Conservation (phyloP, 2,329 filamentous ascomycete species). For the Colletotrichum phormii region DNA sequence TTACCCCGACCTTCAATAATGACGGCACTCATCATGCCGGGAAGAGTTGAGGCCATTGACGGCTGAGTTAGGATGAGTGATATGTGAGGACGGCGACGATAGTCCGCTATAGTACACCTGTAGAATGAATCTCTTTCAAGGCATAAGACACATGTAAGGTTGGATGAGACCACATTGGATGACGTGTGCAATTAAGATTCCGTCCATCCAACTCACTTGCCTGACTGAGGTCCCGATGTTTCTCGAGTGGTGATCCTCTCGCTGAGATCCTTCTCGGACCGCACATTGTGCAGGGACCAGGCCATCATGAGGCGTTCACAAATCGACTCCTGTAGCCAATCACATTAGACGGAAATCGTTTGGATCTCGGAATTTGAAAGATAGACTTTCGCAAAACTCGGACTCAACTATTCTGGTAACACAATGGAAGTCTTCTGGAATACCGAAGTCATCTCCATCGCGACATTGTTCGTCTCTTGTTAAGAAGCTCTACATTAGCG, state of each 20-base stretch:
- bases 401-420: neutral
- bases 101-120: neutral
- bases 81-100: no score
- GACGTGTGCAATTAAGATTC: neutral
- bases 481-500: slow-evolving; percentile 17
- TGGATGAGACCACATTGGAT: neutral
- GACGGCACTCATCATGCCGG: slow-evolving; percentile 14
- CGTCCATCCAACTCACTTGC: neutral
- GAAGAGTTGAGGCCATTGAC: neutral
- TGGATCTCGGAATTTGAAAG: neutral
- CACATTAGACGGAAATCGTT: neutral
- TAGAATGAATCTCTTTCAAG: neutral
- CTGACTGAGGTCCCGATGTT: neutral
- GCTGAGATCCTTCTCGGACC: slow-evolving; percentile 4
- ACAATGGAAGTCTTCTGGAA: neutral
- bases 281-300: neutral
- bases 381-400: slow-evolving; percentile 6
- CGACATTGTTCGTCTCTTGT: slow-evolving; percentile 5
- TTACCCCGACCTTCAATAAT: slow-evolving; percentile 16
- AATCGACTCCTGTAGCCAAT: neutral
- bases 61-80: no score
- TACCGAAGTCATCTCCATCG: neutral
- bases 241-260: neutral
- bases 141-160: neutral
- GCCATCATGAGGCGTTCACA: neutral